Evolutionary conservation across 805 yeast species (phyloP).

Genomic region (Yamadazyma akitaensis): DNA sequence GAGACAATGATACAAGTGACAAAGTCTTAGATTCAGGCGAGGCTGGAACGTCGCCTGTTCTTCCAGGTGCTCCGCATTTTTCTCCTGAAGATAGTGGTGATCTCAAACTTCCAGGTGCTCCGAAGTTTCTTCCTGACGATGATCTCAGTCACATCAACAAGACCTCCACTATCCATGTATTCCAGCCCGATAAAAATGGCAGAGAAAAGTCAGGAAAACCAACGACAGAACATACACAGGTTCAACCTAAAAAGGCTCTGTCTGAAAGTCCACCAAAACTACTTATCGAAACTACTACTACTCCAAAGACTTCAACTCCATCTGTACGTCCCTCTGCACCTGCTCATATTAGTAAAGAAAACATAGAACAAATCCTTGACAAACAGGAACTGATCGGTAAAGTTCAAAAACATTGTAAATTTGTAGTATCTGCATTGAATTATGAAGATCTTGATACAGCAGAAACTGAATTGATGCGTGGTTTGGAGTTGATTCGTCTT

Average conservation of each 20-base stretch:
- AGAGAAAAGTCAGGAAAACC: background rate
- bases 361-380: conserved; percentile 50
- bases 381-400: conserved; percentile 53
- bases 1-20: background rate
- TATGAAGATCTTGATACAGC: conserved; percentile 75
- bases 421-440: conserved; percentile 75
- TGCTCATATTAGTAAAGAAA: conserved; percentile 24
- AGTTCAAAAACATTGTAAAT: conserved; percentile 68
- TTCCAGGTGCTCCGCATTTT: conserved; percentile 41
- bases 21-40: background rate
- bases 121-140: conserved; percentile 39
- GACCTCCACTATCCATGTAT: conserved; percentile 34
- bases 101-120: conserved; percentile 41
- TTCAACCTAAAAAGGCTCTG: background rate
- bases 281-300: background rate
- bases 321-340: background rate
- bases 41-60: background rate
- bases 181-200: conserved; percentile 22
- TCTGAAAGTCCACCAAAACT: background rate
- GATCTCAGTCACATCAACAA: conserved; percentile 36
- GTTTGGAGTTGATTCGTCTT: conserved; percentile 42
- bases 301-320: background rate
- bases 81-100: conserved; percentile 25
- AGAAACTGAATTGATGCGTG: conserved; percentile 53
- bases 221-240: background rate